Base-by-base conservation (phyloP, 1,139 yeast species). In the Yamadazyma conglobata region DNA sequence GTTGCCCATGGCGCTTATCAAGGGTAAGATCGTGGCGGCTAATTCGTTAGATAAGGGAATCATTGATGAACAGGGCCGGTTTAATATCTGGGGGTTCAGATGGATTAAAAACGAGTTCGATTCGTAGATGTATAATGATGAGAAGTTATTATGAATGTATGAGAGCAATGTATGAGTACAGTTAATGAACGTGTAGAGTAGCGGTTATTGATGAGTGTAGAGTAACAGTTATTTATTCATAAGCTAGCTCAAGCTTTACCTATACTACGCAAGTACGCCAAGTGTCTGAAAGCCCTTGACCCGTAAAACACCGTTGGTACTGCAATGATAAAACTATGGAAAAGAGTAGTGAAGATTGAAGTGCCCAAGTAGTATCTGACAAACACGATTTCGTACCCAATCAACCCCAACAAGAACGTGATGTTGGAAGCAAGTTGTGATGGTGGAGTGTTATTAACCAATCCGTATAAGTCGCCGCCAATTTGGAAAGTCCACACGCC, bases 1-100 rank as follows among this genome's bases (percentile, higher is more conserved):
- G 14, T 60, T 91, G 22, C 98, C 98, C 2, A 70, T 87, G 77
- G 97, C 80, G 0, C 61, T 91, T 20, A 79, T 91, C 8, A 80
- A 80, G 44, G 99, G 98, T 1, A 87, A 85, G 48, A 80, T 91
- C 9, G 73, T 82, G n/a, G 91, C 87, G 1, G 87, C 70, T 13
- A 67, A 70, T 37, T 63, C 71, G 10, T 43, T 69, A 56, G 55
- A 60, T 35, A 52, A 52, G 32, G 66, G 69, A 1, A 34, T 58
- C 10, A 34, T 48, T 31, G 47, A 48, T 25, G 51, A 51, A 6
- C 44, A 46, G 12, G 60, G 58, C 16, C 47, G 48, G 24, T 60
- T 66, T 3, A 64, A 65, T 38, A 56, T 67, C 27, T 73, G 73
- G 67, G 73, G 73, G 17, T 77, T 76, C 39, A 60, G 84, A 47